Evolutionary conservation across 345 rosid species (phyloP).

Genomic region (Trapa bicornis): DNA sequence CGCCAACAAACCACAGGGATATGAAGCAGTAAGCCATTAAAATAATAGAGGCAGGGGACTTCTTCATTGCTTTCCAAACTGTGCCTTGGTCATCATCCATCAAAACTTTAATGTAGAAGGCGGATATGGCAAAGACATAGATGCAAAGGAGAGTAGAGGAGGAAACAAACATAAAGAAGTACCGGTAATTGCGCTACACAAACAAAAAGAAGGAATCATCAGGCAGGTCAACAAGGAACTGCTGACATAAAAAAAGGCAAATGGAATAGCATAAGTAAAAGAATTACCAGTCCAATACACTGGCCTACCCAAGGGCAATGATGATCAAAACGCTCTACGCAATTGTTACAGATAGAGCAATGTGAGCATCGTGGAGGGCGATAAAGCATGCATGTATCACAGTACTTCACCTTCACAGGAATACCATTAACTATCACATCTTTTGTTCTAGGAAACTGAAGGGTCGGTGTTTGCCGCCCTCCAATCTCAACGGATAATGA

Average conservation of each 20-base stretch:
- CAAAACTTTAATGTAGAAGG: conserved; percentile 67
- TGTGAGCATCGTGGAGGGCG: conserved; percentile 99
- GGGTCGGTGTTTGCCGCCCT: conserved; percentile 84
- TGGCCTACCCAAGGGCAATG: conserved; percentile 99
- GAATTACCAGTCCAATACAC: conserved; percentile 82
- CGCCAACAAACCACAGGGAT: conserved; percentile 89
- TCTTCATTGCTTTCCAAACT: conserved; percentile 83
- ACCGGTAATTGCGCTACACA: conserved; percentile 93
- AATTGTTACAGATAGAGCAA: conserved; percentile 79
- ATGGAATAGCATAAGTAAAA: not conserved
- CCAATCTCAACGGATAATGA: conserved; percentile 41
- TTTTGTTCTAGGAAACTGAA: conserved; percentile 78
- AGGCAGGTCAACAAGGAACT: conserved; percentile 4
- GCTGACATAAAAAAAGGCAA: not conserved
- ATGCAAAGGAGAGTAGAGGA: conserved; percentile 81
- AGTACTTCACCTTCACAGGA: conserved; percentile 75
- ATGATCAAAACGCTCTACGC: conserved; percentile 97
- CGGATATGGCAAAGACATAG: conserved; percentile 76
- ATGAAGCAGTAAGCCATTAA: conserved; percentile 81
- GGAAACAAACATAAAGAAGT: conserved; percentile 91
- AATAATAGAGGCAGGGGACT: conserved; percentile 72
- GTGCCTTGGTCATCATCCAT: conserved; percentile 55
- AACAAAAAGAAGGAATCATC: conserved; percentile 6
- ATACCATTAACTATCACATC: conserved; percentile 77
- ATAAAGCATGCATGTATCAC: conserved; percentile 97